Evolutionary conservation across 495 filamentous ascomycete species (phyloP).

Genomic region (Lasiosphaeria miniovina): DNA sequence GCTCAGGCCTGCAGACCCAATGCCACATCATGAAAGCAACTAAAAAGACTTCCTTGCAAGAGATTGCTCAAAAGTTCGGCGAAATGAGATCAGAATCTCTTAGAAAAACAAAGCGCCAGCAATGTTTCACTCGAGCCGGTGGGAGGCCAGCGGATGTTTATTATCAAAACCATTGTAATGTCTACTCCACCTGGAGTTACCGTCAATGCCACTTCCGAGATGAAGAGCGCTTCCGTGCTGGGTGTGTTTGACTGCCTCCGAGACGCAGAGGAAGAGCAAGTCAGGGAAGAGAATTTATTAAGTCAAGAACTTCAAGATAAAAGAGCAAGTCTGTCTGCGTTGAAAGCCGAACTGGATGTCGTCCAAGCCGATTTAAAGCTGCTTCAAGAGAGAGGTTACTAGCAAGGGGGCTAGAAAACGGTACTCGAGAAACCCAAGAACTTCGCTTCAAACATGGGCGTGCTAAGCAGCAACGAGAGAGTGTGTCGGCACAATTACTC

Average conservation of each 20-base stretch:
- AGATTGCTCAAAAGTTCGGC: not conserved
- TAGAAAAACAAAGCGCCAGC: not conserved
- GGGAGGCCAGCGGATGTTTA: not conserved
- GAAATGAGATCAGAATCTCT: not conserved
- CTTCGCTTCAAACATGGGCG: too few relatives aligned
- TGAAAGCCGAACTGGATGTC: not conserved
- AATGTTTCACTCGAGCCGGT: not conserved
- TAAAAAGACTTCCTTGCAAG: not conserved
- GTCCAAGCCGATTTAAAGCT: too few relatives aligned
- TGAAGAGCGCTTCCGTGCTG: not conserved
- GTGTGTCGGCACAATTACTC: too few relatives aligned
- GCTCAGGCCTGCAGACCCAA: not conserved
- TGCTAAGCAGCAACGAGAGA: too few relatives aligned
- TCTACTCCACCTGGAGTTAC: not conserved
- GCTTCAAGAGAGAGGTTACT: not conserved
- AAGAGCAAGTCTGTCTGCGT: not conserved
- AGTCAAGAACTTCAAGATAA: not conserved
- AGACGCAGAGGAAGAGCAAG: not conserved
- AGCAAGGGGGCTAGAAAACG: not conserved
- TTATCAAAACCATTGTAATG: not conserved
- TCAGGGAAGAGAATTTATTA: not conserved
- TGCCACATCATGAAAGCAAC: not conserved
- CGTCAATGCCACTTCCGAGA: not conserved
- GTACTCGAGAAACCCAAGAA: too few relatives aligned
- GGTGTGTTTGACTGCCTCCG: not conserved